These are phyloP conservation scores for Gymnopilus dilepis DNA, from an alignment of 768 basidiomycete species.

Conservation along the genomic window DNA sequence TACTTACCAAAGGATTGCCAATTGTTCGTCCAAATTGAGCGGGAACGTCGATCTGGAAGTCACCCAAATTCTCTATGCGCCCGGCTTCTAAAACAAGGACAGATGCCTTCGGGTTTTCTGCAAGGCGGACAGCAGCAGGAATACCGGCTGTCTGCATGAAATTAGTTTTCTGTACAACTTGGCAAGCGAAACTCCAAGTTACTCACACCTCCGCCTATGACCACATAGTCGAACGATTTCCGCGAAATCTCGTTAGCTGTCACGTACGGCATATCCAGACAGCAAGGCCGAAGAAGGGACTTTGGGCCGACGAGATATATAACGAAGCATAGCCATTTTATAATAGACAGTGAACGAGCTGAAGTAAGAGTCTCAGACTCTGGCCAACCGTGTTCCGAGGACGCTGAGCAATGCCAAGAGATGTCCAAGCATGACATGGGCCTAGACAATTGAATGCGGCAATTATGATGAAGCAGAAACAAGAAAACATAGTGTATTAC, in stretches of 20 bases:
- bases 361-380: too few relatives aligned
- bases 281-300: too few relatives aligned
- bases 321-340: too few relatives aligned
- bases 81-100: constrained; percentile 37
- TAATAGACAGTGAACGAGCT: too few relatives aligned
- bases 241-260: constrained; percentile 5
- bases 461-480: too few relatives aligned
- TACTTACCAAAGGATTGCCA: background rate
- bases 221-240: constrained; percentile 22
- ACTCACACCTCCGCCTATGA: constrained; percentile 26
- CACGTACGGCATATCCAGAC: constrained; percentile 14
- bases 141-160: constrained; percentile 27
- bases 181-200: background rate
- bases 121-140: constrained; percentile 39
- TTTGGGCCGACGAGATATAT: too few relatives aligned
- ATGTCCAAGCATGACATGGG: too few relatives aligned
- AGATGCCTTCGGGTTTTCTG: constrained; percentile 33
- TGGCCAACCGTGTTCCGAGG: too few relatives aligned
- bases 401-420: too few relatives aligned
- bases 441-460: too few relatives aligned
- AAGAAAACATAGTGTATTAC: too few relatives aligned
- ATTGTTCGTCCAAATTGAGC: background rate
- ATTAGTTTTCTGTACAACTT: background rate
- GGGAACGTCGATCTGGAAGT: constrained; percentile 3
- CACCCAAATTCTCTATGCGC: background rate